phyloP scores from a whole-genome alignment of 140 eudicot species.

The Stevia rebaudiana region DNA sequence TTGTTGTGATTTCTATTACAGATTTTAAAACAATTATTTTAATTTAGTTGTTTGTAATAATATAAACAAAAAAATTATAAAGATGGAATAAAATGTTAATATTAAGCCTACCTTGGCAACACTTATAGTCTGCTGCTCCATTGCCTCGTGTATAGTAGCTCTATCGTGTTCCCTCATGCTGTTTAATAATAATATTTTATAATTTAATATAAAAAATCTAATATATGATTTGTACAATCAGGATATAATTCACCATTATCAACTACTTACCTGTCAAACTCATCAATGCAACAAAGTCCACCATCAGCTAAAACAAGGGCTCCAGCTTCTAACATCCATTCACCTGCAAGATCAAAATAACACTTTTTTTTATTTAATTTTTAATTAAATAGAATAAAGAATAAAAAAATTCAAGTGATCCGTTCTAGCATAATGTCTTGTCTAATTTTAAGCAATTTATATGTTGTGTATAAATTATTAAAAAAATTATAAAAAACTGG shows the following conservation, averaged over 20 bases:
- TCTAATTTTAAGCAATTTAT: neutral
- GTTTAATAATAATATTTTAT: constrained; percentile 10
- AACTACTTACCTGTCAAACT: constrained; percentile 63
- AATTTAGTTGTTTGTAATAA: neutral
- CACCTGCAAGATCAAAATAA: constrained; percentile 45
- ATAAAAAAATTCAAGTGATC: constrained; percentile 9
- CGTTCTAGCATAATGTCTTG: neutral
- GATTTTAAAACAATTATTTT: neutral
- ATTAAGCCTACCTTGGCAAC: constrained; percentile 64
- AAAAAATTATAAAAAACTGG: neutral
- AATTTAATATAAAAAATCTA: neutral
- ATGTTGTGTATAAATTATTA: neutral
- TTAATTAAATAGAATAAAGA: neutral
- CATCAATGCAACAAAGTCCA: constrained; percentile 98
- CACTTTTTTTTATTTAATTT: neutral
- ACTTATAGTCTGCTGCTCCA: constrained; percentile 99
- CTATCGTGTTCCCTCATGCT: constrained; percentile 99
- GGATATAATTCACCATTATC: neutral
- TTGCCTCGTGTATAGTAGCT: constrained; percentile 98
- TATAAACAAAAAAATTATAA: neutral
- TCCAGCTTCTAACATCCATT: constrained; percentile 99
- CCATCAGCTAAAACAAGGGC: constrained; percentile 99
- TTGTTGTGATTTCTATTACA: neutral
- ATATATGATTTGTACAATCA: neutral
- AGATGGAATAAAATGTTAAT: neutral